A percentile compares a stretch with the other conserved stretches of the same genome.
phyloP scores from a whole-genome alignment of 2,329 filamentous ascomycete genomes.

The Aspergillus latus region DNA sequence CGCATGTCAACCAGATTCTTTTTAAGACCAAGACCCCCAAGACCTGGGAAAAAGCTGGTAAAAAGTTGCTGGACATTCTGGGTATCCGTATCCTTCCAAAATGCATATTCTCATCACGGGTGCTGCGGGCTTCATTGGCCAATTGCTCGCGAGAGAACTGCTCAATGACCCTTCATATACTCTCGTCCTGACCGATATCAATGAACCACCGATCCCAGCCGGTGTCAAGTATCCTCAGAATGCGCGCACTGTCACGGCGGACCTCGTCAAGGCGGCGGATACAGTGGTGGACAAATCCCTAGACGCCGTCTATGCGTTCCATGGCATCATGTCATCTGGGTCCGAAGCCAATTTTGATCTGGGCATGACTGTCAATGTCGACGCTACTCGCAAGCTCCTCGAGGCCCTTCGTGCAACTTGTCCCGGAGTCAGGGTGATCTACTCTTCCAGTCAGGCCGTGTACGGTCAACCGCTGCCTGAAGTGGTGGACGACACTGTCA shows the following conservation, averaged over 20 bases:
- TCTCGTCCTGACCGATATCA: slow-evolving; percentile 59
- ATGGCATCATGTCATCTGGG: slow-evolving; percentile 67
- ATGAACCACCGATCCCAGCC: slow-evolving; percentile 52
- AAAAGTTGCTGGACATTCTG: not conserved
- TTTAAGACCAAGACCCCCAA: slow-evolving; percentile 3
- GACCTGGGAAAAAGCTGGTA: not conserved
- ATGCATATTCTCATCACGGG: slow-evolving; percentile 63
- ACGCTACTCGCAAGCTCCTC: slow-evolving; percentile 57
- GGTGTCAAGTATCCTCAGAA: slow-evolving; percentile 52
- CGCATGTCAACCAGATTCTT: not conserved
- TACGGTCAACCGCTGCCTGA: slow-evolving; percentile 59
- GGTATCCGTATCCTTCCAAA: not conserved
- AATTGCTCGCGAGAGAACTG: slow-evolving; percentile 58
- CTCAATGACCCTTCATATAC: slow-evolving; percentile 49
- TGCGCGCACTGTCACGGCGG: slow-evolving; percentile 52
- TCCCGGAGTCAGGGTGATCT: slow-evolving; percentile 59
- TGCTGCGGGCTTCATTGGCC: slow-evolving; percentile 64
- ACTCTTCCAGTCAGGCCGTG: slow-evolving; percentile 63
- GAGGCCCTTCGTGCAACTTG: slow-evolving; percentile 52
- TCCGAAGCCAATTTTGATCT: slow-evolving; percentile 62
- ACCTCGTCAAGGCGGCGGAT: slow-evolving; percentile 51
- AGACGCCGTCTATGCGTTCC: slow-evolving; percentile 60
- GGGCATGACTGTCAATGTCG: slow-evolving; percentile 61
- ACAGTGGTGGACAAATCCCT: slow-evolving; percentile 45
- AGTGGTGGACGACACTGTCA: slow-evolving; percentile 52